Percentiles rank a stretch among this genome's conserved stretches.
phyloP scores from a whole-genome alignment of 2,329 filamentous ascomycete genomes.

The Plectosphaerella cucumerina region DNA sequence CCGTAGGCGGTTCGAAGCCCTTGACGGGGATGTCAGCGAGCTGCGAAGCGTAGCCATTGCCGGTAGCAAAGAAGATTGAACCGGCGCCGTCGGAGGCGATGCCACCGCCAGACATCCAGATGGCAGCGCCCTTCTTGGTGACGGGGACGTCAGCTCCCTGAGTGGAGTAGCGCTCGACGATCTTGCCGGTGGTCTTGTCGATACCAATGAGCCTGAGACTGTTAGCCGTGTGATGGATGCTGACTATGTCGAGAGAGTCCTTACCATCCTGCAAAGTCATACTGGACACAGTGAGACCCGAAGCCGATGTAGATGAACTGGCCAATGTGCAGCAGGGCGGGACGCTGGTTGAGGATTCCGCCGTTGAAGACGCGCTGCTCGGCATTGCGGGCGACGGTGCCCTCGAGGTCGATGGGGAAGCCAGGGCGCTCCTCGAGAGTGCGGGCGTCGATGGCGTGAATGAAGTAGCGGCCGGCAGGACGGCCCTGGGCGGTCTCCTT shows the following conservation, averaged over 20 bases:
- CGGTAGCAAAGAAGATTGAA: constrained; percentile 30
- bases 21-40: constrained; percentile 28
- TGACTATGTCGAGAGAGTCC: no score
- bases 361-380: constrained; percentile 42
- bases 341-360: constrained; percentile 46
- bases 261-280: constrained; percentile 46
- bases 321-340: constrained; percentile 39
- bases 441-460: constrained; percentile 32
- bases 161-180: constrained; percentile 33
- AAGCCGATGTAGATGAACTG: constrained; percentile 46
- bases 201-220: constrained; percentile 33
- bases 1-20: constrained; percentile 30
- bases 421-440: constrained; percentile 28
- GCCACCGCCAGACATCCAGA: constrained; percentile 35
- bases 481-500: constrained; percentile 23
- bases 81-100: constrained; percentile 29
- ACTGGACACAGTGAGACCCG: constrained; percentile 50
- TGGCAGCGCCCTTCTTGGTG: constrained; percentile 29
- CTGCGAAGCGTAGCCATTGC: constrained; percentile 34
- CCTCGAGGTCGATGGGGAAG: constrained; percentile 45
- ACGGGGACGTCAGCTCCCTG: constrained; percentile 26
- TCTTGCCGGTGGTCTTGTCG: constrained; percentile 31
- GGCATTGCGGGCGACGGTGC: constrained; percentile 38
- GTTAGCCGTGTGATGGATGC: no score
- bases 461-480: constrained; percentile 26